Conservation (phyloP, 345 rosid species). For the Nephelium lappaceum region DNA sequence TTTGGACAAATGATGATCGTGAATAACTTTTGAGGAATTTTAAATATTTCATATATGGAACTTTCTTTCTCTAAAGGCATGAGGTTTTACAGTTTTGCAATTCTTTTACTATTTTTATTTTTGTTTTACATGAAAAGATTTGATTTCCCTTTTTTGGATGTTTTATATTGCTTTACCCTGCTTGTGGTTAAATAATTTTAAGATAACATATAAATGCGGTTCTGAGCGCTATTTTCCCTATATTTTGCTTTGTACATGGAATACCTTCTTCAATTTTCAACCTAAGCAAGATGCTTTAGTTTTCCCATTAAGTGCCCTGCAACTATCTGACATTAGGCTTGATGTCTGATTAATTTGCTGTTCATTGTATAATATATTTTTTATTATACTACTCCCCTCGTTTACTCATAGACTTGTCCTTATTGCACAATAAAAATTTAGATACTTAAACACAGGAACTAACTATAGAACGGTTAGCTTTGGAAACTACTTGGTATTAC, state of each 20-base stretch:
- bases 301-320: not conserved
- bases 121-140: not conserved
- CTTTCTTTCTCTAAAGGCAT: not conserved
- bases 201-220: not conserved
- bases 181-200: not conserved
- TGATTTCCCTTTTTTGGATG: not conserved
- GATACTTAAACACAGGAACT: not conserved
- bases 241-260: not conserved
- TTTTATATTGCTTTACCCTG: not conserved
- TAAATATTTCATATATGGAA: not conserved
- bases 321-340: not conserved
- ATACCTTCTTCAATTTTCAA: constrained; percentile 5
- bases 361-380: not conserved
- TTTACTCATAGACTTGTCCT: not conserved
- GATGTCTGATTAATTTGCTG: not conserved
- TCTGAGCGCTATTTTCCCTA: not conserved
- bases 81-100: not conserved
- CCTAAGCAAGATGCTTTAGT: not conserved
- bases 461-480: not conserved
- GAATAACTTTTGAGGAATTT: not conserved
- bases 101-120: not conserved
- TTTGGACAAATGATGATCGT: not conserved
- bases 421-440: not conserved
- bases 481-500: not conserved
- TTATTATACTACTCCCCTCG: too few species aligned